These are phyloP conservation scores for Coniosporium tulheliwenetii DNA, from an alignment of 2,329 filamentous ascomycete genomes.

Conservation along the genomic window DNA sequence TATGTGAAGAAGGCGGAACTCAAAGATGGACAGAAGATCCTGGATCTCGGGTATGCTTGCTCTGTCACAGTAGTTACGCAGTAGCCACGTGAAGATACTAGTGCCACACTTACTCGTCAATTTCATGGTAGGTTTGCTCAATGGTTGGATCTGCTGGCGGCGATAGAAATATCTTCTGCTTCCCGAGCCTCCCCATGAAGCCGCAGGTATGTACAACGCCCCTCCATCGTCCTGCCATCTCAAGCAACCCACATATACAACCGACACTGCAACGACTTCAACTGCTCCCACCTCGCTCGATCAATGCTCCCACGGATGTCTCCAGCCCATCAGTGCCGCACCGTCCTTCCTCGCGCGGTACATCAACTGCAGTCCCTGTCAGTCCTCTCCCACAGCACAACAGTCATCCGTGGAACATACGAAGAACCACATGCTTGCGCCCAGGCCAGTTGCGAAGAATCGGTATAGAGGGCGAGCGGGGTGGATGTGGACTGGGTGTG, in stretches of 20 bases:
- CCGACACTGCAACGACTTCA: too few species aligned
- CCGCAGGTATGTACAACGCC: too few species aligned
- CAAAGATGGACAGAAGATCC: slow-evolving; percentile 42
- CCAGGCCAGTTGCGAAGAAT: slow-evolving; percentile 71
- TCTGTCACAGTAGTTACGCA: background rate
- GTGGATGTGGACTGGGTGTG: slow-evolving; percentile 42
- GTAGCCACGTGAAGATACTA: background rate
- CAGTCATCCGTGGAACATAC: slow-evolving; percentile 38
- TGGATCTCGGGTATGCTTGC: slow-evolving; percentile 41
- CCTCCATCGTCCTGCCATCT: too few species aligned
- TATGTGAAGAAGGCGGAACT: slow-evolving; percentile 48
- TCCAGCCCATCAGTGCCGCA: slow-evolving; percentile 78
- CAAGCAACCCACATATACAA: too few species aligned
- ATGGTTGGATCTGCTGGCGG: too few species aligned
- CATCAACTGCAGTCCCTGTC: slow-evolving; percentile 49
- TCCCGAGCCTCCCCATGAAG: too few species aligned
- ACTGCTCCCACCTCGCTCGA: slow-evolving; percentile 4
- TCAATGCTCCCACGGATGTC: slow-evolving; percentile 94
- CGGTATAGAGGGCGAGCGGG: slow-evolving; percentile 58
- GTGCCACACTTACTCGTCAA: too few species aligned
- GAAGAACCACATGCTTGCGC: slow-evolving; percentile 99
- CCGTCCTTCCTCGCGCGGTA: slow-evolving; percentile 95
- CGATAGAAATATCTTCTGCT: too few species aligned
- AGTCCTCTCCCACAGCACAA: background rate
- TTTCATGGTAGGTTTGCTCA: too few species aligned